Conservation (phyloP, 257 asterid species). For the Fraxinus excelsior region DNA sequence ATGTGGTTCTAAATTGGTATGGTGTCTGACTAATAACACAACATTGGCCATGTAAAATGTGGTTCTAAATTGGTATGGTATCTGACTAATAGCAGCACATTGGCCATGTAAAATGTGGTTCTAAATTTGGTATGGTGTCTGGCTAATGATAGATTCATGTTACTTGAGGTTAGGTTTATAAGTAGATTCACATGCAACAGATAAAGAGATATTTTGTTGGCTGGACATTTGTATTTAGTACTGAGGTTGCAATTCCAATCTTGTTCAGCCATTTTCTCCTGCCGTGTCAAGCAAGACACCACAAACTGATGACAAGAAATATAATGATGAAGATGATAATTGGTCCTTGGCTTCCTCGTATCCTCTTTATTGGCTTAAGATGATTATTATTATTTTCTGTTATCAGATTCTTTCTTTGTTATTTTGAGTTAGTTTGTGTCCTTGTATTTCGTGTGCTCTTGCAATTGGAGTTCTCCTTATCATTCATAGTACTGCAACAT, state of each 20-base stretch:
- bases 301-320: conserved; percentile 38
- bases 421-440: not conserved
- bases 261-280: conserved; percentile 53
- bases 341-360: conserved; percentile 87
- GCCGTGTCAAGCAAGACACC: conserved; percentile 40
- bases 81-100: not conserved
- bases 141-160: not conserved
- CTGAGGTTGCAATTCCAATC: conserved; percentile 33
- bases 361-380: conserved; percentile 36
- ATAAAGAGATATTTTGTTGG: conserved; percentile 11
- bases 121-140: not conserved
- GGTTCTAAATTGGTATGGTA: not conserved
- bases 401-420: conserved; percentile 8
- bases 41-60: not conserved
- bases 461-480: conserved; percentile 35
- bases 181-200: not conserved
- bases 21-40: not conserved
- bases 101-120: conserved; percentile 10
- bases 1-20: conserved; percentile 9
- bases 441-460: conserved; percentile 18
- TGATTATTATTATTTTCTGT: not conserved
- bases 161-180: not conserved
- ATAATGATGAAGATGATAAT: conserved; percentile 70
- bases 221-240: conserved; percentile 11
- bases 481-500: conserved; percentile 74